Percentiles rank a stretch among this genome's conserved stretches.
Conservation (phyloP, 1,284 basidiomycete species). For the Chalciporus sp. region DNA sequence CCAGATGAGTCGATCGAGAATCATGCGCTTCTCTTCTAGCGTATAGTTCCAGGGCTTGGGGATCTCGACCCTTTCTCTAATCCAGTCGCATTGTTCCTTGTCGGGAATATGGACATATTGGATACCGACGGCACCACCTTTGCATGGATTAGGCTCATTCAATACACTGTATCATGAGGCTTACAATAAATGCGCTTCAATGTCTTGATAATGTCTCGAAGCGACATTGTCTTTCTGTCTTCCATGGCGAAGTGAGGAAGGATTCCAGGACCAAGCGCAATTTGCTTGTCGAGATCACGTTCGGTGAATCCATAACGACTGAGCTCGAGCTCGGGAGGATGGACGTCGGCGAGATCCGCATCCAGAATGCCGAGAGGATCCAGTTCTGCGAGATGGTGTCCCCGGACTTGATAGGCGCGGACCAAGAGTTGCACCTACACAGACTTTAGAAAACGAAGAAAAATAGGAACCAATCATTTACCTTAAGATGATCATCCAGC, state of each 20-base stretch:
- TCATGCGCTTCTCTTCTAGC: slow-evolving; percentile 98
- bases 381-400: slow-evolving; percentile 94
- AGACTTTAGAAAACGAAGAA: slow-evolving; percentile 7
- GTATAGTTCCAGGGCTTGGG: slow-evolving; percentile 99
- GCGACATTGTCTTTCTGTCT: slow-evolving; percentile 82
- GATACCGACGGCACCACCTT: slow-evolving; percentile 91
- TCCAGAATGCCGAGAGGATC: slow-evolving; percentile 95
- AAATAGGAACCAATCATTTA: slow-evolving; percentile 35
- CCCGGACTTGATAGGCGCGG: slow-evolving; percentile 98
- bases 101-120: slow-evolving; percentile 99
- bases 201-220: slow-evolving; percentile 91
- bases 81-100: slow-evolving; percentile 99
- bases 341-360: slow-evolving; percentile 77
- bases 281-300: slow-evolving; percentile 91
- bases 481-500: slow-evolving; percentile 95
- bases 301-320: slow-evolving; percentile 96
- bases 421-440: slow-evolving; percentile 91
- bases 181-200: slow-evolving; percentile 95
- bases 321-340: slow-evolving; percentile 88
- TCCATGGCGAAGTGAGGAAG: slow-evolving; percentile 92
- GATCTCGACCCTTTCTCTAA: slow-evolving; percentile 93
- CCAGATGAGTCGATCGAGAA: slow-evolving; percentile 99
- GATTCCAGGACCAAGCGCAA: slow-evolving; percentile 93
- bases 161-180: slow-evolving; percentile 30
- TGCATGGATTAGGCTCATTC: slow-evolving; percentile 1